phyloP scores from a whole-genome alignment of 2,329 filamentous ascomycete genomes.

The Neonectria coccinea region DNA sequence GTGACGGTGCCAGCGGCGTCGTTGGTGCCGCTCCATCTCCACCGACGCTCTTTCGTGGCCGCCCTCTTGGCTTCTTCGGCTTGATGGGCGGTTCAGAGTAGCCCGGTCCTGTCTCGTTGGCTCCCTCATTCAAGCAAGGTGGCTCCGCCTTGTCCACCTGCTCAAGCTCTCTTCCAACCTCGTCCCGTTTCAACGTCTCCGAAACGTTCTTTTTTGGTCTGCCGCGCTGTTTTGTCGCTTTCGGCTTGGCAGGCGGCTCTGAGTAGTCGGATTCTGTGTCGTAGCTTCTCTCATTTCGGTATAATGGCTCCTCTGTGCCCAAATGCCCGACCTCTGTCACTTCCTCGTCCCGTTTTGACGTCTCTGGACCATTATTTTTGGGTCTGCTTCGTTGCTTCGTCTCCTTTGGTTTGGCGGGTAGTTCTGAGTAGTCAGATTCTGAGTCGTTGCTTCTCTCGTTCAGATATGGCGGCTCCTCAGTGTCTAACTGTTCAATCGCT shows the following conservation, averaged over 20 bases:
- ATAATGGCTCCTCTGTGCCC: slow-evolving; percentile 13
- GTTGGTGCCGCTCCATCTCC: slow-evolving; percentile 27
- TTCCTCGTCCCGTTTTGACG: slow-evolving; percentile 13
- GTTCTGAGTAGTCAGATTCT: too few relatives aligned
- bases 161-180: slow-evolving; percentile 17
- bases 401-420: slow-evolving; percentile 22
- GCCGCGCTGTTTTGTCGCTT: slow-evolving; percentile 7
- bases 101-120: slow-evolving; percentile 31
- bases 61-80: slow-evolving; percentile 48
- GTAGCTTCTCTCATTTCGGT: slow-evolving; percentile 9
- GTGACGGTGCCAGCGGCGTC: slow-evolving; percentile 20
- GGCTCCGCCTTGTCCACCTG: slow-evolving; percentile 12
- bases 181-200: not conserved
- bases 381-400: slow-evolving; percentile 22
- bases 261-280: slow-evolving; percentile 34
- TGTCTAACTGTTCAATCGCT: too few relatives aligned
- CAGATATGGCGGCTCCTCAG: too few relatives aligned
- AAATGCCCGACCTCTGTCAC: slow-evolving; percentile 1
- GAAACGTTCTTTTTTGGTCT: slow-evolving; percentile 15
- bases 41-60: slow-evolving; percentile 47
- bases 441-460: too few relatives aligned
- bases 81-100: slow-evolving; percentile 33
- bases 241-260: not conserved
- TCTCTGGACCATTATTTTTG: slow-evolving; percentile 6
- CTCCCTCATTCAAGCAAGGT: slow-evolving; percentile 8